Base-by-base conservation (phyloP, 176 grass and related monocot species). In the Avena insularis region DNA sequence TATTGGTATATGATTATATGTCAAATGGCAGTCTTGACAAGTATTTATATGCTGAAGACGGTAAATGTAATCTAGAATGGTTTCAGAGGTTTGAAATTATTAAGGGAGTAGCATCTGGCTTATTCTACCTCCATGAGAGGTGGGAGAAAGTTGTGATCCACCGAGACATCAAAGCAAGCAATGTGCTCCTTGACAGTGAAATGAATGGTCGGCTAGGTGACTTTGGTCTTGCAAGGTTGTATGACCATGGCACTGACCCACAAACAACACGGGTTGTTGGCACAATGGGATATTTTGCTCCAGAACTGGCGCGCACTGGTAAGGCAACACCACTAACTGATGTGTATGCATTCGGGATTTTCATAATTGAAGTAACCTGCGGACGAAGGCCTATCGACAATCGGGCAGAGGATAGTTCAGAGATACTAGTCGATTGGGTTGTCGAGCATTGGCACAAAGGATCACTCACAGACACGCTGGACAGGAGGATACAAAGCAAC, bases 341-440 rank as follows among this genome's bases (percentile, higher is more conserved):
- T 69, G 84, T 86, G 9, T 86, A 78, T 46, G 84, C 84, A 25
- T 86, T 86, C 27, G 84, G 75, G 3, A 79, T 86, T 13, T 86
- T 86, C 62, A 19, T 86, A 57, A 49, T 86, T 27, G 84, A 86
- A 40, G 85, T 87, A 16, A 87, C 77, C 11, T 87, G 85, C 1
- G 85, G 77, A 19, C 16, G 53, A 51, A 87, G 66, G 77, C 85
- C 85, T 19, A 71, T 87, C 17, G 15, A 21, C 54, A 59, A 58
- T 73, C 25, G 1, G 0, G 54, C 43, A 16, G 51, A 62, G 12
- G 64, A 80, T 21, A 25, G 35, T 23, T 72, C 66, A 0, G n/a
- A n/a, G 38, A 73, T 73, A 47, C 55, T 87, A 51, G 7, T 87
- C 12, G 85, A 87, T 50, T 55, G 80, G 80, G 63, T 82, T 51